Evolutionary conservation across 140 eudicot genomes (phyloP), one percentile per base, ranked within the genome.

Genomic region (Stevia rebaudiana): DNA sequence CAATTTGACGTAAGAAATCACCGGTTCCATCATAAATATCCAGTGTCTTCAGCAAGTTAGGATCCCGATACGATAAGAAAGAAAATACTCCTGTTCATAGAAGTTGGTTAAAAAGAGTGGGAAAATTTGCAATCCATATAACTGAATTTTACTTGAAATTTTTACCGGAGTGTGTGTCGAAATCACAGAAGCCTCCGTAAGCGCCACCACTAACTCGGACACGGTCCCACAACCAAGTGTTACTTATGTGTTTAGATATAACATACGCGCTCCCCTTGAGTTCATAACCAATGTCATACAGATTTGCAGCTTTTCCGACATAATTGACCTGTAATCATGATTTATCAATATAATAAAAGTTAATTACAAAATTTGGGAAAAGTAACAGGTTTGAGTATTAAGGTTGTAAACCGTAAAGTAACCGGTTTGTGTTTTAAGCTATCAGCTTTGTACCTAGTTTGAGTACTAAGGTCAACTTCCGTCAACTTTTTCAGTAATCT

Each of bases 201-300:
- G 99, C 99, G 58, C 99, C 99, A 36, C 99, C 99, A 75, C 97
- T 94, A 35, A 94, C 99, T 37, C 99, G 85, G 21, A 94, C 97
- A 65, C 97, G 99, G 36, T 94, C 99, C 99, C 99, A 89, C 80
- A 94, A 71, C 99, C 99, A 94, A 16, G 95, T 85, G 40, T 83
- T 94, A 70, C 95, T 80, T 10, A 94, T 69, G 74, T 83, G 72
- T 65, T 81, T 88, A n/a, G 97, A 94, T 70, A 94, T 94, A 44
- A 94, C 99, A 74, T 94, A 86, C 18, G 97, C 97, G 57, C 99
- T 94, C 42, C 99, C 99, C 37, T 80, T 88, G 0, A 86, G 95
- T 82, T 89, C 74, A 72, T 94, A 94, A 21, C 99, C 99, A 8
- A 84, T 76, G 35, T 84, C 97, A 35, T 83, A 94, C 17, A 94